Evolutionary conservation across 2,329 filamentous ascomycete genomes (phyloP).

Genomic region (Tolypocladium ovalisporum): DNA sequence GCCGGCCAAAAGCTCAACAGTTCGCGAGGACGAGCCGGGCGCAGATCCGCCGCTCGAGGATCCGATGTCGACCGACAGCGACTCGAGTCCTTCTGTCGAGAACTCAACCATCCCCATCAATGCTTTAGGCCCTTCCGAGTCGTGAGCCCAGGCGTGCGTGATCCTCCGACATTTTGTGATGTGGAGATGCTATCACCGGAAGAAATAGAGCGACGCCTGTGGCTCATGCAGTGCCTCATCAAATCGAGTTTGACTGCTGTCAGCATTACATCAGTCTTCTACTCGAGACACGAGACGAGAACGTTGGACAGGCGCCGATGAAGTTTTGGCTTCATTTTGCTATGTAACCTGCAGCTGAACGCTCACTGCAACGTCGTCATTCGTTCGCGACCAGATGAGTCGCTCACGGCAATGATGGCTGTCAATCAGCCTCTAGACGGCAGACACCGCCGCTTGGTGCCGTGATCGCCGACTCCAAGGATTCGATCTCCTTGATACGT

Average conservation of each 20-base stretch:
- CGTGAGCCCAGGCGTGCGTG: neutral
- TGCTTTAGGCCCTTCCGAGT: neutral
- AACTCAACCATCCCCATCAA: neutral
- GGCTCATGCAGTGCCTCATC: neutral
- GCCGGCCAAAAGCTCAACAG: constrained; percentile 18
- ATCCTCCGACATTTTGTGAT: neutral
- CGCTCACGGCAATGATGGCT: neutral
- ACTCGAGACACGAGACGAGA: neutral
- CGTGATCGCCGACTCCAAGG: neutral
- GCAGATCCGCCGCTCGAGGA: neutral
- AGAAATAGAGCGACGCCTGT: neutral
- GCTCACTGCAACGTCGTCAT: neutral
- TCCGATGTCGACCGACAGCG: neutral
- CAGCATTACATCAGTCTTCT: neutral
- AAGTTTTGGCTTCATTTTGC: neutral
- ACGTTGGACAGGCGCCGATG: neutral
- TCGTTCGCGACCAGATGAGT: neutral
- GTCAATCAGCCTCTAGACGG: neutral
- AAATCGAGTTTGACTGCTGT: neutral
- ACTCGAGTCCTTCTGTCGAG: neutral
- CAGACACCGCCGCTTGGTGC: neutral
- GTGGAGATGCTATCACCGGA: neutral
- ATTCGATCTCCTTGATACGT: neutral
- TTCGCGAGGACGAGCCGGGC: neutral
- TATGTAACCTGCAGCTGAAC: neutral